Conservation (phyloP, 768 basidiomycete species). For the Pisolithus microcarpus region DNA sequence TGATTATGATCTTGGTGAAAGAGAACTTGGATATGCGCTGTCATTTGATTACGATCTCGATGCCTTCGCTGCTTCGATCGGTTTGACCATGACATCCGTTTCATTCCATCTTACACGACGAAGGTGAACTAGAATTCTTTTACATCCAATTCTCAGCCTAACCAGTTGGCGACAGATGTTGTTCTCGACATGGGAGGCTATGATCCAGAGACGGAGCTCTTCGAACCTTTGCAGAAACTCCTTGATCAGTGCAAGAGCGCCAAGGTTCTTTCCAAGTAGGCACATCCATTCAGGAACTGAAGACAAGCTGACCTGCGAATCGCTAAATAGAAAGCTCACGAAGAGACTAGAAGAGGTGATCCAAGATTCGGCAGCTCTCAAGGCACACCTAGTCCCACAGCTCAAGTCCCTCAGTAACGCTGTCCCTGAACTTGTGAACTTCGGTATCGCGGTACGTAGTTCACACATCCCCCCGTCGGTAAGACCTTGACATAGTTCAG, state of each 20-base stretch:
- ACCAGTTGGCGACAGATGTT: conserved; percentile 44
- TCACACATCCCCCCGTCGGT: neutral
- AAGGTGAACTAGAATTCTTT: conserved; percentile 41
- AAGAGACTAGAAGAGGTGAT: conserved; percentile 79
- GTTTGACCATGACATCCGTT: conserved; percentile 82
- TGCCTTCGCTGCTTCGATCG: conserved; percentile 87
- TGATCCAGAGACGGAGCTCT: conserved; percentile 67
- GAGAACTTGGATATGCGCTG: conserved; percentile 75
- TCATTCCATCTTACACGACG: conserved; percentile 65
- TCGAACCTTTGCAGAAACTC: conserved; percentile 74
- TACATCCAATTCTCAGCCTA: neutral
- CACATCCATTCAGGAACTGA: conserved; percentile 5
- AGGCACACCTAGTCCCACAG: conserved; percentile 61
- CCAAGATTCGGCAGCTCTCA: conserved; percentile 64
- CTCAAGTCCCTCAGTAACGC: conserved; percentile 65
- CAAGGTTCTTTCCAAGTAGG: conserved; percentile 73
- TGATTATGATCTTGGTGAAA: conserved; percentile 84
- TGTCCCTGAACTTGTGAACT: conserved; percentile 79
- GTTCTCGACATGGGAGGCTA: conserved; percentile 66
- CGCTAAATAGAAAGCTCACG: conserved; percentile 70
- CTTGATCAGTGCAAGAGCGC: conserved; percentile 77
- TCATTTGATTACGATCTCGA: conserved; percentile 90
- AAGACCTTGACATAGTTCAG: conserved; percentile 30
- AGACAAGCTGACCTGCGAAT: conserved; percentile 2
- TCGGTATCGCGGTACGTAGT: conserved; percentile 73